Evolutionary conservation across 2,329 filamentous ascomycete species (phyloP).

Genomic region (Verticillium zaregamsianum): DNA sequence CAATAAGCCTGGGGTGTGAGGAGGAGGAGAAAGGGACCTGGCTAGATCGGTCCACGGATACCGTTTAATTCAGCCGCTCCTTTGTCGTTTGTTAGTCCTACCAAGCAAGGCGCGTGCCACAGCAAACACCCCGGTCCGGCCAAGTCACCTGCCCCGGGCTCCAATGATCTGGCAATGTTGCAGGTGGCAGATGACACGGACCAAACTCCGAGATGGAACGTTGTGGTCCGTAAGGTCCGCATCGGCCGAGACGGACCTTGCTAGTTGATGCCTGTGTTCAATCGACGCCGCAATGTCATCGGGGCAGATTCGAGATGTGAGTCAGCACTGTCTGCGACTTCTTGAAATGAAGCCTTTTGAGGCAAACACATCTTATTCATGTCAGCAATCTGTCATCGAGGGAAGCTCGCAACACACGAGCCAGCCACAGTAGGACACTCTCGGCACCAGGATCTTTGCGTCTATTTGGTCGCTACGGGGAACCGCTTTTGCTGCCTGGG

Average conservation of each 20-base stretch:
- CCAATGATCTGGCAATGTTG: not conserved
- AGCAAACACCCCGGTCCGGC: not conserved
- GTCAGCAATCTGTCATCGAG: too few relatives aligned
- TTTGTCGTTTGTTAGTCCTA: not conserved
- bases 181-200: not conserved
- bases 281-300: too few relatives aligned
- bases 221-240: not conserved
- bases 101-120: not conserved
- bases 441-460: not conserved
- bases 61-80: not conserved
- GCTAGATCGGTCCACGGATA: too few relatives aligned
- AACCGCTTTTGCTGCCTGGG: not conserved
- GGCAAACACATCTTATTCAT: too few relatives aligned
- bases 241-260: too few relatives aligned
- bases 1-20: not conserved
- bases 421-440: too few relatives aligned
- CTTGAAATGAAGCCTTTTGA: too few relatives aligned
- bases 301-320: too few relatives aligned
- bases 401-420: too few relatives aligned
- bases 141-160: not conserved
- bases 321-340: too few relatives aligned
- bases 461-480: not conserved
- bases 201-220: not conserved
- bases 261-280: too few relatives aligned
- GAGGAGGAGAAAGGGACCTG: too few relatives aligned